Percentiles rank a stretch among this genome's conserved stretches.
These are phyloP conservation scores for Immersiella caudata DNA, from an alignment of 495 filamentous ascomycete species.

Conservation along the genomic window DNA sequence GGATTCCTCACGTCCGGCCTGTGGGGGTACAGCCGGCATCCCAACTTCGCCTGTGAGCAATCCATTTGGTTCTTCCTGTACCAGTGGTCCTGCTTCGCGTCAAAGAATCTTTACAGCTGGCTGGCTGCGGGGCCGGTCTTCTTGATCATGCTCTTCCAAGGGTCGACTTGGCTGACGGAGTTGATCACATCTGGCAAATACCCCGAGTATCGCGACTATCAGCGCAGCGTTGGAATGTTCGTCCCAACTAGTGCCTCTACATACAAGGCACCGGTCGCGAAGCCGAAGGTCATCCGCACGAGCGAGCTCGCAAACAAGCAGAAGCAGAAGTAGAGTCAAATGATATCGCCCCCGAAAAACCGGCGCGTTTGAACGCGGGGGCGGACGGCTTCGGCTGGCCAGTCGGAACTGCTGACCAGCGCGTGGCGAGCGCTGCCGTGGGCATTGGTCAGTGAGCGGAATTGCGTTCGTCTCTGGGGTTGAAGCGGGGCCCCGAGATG, in stretches of 20 bases:
- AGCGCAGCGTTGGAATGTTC: constrained; percentile 78
- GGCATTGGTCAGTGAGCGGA: background rate
- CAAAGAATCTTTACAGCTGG: constrained; percentile 75
- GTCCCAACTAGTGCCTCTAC: constrained; percentile 59
- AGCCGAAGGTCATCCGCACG: constrained; percentile 48
- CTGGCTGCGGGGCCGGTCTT: constrained; percentile 67
- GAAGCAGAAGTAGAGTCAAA: constrained; percentile 24
- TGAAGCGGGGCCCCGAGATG: background rate
- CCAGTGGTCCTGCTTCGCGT: constrained; percentile 78
- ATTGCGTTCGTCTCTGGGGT: background rate
- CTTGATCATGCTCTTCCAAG: constrained; percentile 83
- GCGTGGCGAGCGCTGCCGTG: background rate
- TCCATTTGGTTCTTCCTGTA: constrained; percentile 87
- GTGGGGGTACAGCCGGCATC: constrained; percentile 85
- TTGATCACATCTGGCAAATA: constrained; percentile 79
- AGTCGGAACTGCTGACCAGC: background rate
- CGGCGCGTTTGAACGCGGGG: background rate
- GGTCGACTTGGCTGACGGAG: constrained; percentile 85
- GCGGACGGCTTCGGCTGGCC: background rate
- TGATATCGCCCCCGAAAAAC: too few relatives aligned
- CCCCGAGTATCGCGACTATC: constrained; percentile 83
- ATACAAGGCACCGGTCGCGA: constrained; percentile 37
- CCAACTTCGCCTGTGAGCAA: constrained; percentile 94
- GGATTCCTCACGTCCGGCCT: constrained; percentile 87
- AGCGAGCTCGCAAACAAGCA: constrained; percentile 49